Base-by-base conservation (phyloP, 2,329 filamentous ascomycete genomes). In the Tolypocladium nubicola region DNA sequence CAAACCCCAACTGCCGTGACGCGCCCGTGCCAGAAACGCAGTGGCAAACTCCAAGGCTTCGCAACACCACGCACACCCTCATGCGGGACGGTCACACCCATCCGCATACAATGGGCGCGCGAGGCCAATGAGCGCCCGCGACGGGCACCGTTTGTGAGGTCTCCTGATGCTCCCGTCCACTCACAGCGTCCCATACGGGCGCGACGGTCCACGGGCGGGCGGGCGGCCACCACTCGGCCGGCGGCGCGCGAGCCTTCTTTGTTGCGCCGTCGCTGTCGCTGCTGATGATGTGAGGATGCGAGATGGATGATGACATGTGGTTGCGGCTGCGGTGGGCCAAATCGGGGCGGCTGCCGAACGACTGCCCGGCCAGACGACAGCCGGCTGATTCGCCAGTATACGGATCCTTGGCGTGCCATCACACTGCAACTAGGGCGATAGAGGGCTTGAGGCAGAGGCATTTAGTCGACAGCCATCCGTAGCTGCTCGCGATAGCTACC, bases 311-410 rank as follows among this genome's bases (percentile, higher is more conserved):
- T n/a, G 52, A 9, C 21, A 54, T 54, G 52, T 8, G 52, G 52
- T 54, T 54, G 30, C 52, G 39, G 23, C 26, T 41, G 38, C 2
- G 33, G 49, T 45, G 55, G 55, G 38, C 55, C 55, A 56, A 43
- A 45, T 53, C 55, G 49, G 55, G 45, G 55, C 26, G 49, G 35
- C 19, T 56, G 49, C 55, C 55, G 55, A 56, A 35, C 26, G 23
- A n/a, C 21, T 37, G 30, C 30, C 30, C 30, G 30, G 30, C 55
- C 10, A 23, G 55, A 23, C 54, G 21, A 45, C 30, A 30, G 11
- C 26, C 7, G 5, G 23, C 19, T 50, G 47, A 33, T 35, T 50
- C 30, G 47, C 19, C 47, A 19, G 16, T 3, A 19, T 14, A 21
- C 26, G 16, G 26, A 30, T 33, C 16, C 19, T 35, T 49, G 23